Evolutionary conservation across 352 stramenopile genomes (phyloP).

Genomic region (Aphanomyces astaci): DNA sequence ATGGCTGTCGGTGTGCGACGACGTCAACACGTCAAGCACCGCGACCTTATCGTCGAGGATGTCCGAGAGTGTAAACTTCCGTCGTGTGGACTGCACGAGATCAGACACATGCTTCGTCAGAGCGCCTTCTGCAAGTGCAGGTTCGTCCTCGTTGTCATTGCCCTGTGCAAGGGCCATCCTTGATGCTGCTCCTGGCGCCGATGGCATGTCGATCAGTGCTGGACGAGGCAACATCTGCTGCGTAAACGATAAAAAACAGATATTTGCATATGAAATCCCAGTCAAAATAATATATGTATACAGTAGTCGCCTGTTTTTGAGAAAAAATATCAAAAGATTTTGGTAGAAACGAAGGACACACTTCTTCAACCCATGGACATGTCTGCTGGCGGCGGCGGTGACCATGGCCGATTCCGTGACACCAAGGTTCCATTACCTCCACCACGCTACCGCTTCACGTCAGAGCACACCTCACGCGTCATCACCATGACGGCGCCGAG

Average conservation of each 20-base stretch:
- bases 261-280: not conserved
- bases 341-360: no score
- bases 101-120: not conserved
- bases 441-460: not conserved
- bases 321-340: slow-evolving; percentile 1
- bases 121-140: not conserved
- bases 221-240: not conserved
- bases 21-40: not conserved
- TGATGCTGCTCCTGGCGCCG: not conserved
- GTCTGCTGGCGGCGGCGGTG: not conserved
- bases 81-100: not conserved
- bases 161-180: not conserved
- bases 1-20: not conserved
- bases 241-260: not conserved
- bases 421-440: not conserved
- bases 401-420: not conserved
- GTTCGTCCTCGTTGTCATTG: not conserved
- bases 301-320: not conserved
- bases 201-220: not conserved
- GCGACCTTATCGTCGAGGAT: not conserved
- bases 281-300: not conserved
- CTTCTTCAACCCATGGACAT: not conserved
- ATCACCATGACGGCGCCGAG: not conserved
- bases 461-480: not conserved
- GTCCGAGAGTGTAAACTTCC: slow-evolving; percentile 3